These are phyloP conservation scores for Oryza meyeriana DNA, from an alignment of 176 grass and related monocot species.

Conservation along the genomic window DNA sequence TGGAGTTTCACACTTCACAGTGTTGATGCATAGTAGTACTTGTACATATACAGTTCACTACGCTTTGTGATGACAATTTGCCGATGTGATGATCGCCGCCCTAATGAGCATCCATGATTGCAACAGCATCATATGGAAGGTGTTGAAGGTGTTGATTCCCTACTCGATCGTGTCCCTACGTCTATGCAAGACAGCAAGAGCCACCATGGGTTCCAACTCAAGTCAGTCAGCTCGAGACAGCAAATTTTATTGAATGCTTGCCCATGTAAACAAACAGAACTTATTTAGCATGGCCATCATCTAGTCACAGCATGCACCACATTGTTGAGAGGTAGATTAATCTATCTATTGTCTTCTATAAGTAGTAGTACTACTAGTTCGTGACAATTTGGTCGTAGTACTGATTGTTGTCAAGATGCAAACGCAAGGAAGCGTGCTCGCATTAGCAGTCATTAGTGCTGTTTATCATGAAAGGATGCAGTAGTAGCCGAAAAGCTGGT, in stretches of 20 bases:
- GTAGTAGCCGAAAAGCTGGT: slow-evolving; percentile 15
- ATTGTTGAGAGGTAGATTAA: slow-evolving; percentile 6
- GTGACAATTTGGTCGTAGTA: not conserved
- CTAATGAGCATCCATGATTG: slow-evolving; percentile 40
- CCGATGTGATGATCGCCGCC: slow-evolving; percentile 8
- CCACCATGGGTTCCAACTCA: slow-evolving; percentile 16
- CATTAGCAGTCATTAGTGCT: slow-evolving; percentile 30
- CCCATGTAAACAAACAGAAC: not conserved
- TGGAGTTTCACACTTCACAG: not conserved
- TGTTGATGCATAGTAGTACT: not conserved
- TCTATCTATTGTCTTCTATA: not conserved
- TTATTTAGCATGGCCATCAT: slow-evolving; percentile 14
- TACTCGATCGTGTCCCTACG: slow-evolving; percentile 9
- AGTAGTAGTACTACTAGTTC: not conserved
- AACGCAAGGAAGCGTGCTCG: slow-evolving; percentile 28
- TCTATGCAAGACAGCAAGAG: slow-evolving; percentile 1
- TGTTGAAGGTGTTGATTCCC: slow-evolving; percentile 18
- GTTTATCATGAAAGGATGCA: slow-evolving; percentile 10
- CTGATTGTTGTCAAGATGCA: slow-evolving; percentile 15
- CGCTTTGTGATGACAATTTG: not conserved
- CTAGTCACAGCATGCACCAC: not conserved
- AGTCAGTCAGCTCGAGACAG: not conserved
- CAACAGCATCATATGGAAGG: slow-evolving; percentile 13
- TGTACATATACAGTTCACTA: not conserved
- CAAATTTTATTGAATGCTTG: not conserved